Base-by-base conservation (phyloP, 192 early-diverging fungal genomes). In the Coemansia biformis region DNA sequence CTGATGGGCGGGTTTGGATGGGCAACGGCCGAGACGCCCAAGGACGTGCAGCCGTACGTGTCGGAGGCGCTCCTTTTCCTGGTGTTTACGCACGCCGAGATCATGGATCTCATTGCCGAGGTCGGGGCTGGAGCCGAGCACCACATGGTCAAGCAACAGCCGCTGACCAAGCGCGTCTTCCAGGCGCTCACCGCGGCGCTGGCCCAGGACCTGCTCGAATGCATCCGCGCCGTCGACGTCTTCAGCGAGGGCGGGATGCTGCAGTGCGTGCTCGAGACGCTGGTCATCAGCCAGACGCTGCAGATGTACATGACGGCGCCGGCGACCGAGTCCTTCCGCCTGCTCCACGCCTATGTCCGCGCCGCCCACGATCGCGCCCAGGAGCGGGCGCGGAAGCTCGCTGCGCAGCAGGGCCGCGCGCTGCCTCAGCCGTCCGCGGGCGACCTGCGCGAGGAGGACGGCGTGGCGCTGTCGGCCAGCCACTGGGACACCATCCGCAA, bases 181-280 rank as follows among this genome's bases (percentile, higher is more conserved):
- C 82, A 85, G 18, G 80, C 78, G 23, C 68, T 95, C 31, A 54
- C 91, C 8, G 77, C 77, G 17, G 75, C 72, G 36, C 79, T 98
- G 64, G 83, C 83, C 5, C 81, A 85, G 43, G 87, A 92, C 51
- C 74, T 95, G 55, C 73, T 96, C 15, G 79, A 83, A 36, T 74
- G 79, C 46, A 89, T 92, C 45, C 80, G 88, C 24, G 57, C 79
- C 36, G 79, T 96, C 8, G 91, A 92, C 46, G 52, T 77, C 41
- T 98, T 93, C 63, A 90, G 90, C 49, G 85, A 82, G 51, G 88
- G 86, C 24, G 95, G 95, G 8, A 90, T 92, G 85, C 62, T 96
- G 36, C 95, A 94, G 77, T 91, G 88, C n/a, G 89, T 86, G 7
- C 66, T 95, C 6, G 95, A 98, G 67, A 88, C 84, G 43, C 83